Evolutionary conservation across 2,329 filamentous ascomycete genomes (phyloP), one percentile per base, ranked within the genome.

Genomic region (Fusarium tupiense): DNA sequence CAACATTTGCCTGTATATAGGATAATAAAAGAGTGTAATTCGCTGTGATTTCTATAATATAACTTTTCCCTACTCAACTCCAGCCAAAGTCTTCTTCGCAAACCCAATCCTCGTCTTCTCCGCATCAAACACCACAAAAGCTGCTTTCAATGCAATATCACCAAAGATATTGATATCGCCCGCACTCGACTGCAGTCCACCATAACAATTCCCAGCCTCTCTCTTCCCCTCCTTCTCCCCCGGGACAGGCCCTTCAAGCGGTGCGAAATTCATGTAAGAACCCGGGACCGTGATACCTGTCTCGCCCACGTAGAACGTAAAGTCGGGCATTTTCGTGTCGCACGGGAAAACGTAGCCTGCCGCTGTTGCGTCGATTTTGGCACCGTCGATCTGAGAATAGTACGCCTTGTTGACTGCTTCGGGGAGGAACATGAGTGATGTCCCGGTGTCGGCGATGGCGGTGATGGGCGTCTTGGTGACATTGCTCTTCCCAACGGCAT

Each of bases 361-460:
- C 8, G 82, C 82, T 13, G 82, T 66, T 17, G 79, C 62, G 68
- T 85, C 81, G 31, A 85, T 76, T 37, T 75, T 65, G 3, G 87
- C 86, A 24, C 85, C 86, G 1, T 78, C 69, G 16, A 89, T 82
- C 35, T 86, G 80, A 26, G 81, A 74, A 77, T 88, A 89, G 79
- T 89, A 89, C 14, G 79, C 83, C 17, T 86, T 74, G 50, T 86
- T 85, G 53, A 91, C 84, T 33, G 83, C 79, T 44, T 86, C 81
- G 77, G 90, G 88, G 67, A 90, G 86, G 60, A 92, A 85, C 64
- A 93, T 83, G 64, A 93, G 86, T 1, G 90, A 91, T n/a, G 91
- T 92, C 66, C 91, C 91, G 6, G 88, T 88, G 81, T 91, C 89
- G 29, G 86, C 84, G 61, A 89, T 87, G 33, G 85, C 84, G 76